Percentiles rank a stretch among this genome's conserved stretches.
phyloP scores from a whole-genome alignment of 805 yeast species.

The Sungouiella thailandica region DNA sequence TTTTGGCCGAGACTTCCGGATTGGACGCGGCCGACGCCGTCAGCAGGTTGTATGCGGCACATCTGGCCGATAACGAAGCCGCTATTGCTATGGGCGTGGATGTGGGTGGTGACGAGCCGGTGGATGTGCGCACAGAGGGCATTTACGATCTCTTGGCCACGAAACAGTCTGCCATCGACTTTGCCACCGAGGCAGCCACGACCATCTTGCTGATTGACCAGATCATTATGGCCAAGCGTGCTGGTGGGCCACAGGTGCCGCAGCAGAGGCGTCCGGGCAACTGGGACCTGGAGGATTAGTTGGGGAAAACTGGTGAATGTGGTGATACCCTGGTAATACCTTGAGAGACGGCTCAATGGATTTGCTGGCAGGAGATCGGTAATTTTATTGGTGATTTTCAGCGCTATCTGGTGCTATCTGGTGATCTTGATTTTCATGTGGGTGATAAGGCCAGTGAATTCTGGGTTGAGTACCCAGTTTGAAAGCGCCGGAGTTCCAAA shows the following conservation, averaged over 20 bases:
- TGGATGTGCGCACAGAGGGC: slow-evolving; percentile 64
- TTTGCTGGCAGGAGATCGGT: too few species aligned
- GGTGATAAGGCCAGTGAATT: too few species aligned
- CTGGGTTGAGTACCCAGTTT: too few species aligned
- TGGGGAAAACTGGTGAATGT: slow-evolving; percentile 5
- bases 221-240: slow-evolving; percentile 97
- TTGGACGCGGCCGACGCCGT: slow-evolving; percentile 85
- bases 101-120: slow-evolving; percentile 60
- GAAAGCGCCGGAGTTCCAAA: too few species aligned
- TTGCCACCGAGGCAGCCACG: slow-evolving; percentile 93
- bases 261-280: slow-evolving; percentile 81
- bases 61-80: slow-evolving; percentile 43
- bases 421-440: too few species aligned
- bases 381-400: too few species aligned
- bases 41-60: slow-evolving; percentile 85
- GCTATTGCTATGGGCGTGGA: slow-evolving; percentile 75
- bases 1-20: slow-evolving; percentile 92
- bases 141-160: slow-evolving; percentile 77
- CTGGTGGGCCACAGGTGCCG: slow-evolving; percentile 96
- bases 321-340: too few species aligned
- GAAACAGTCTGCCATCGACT: slow-evolving; percentile 80
- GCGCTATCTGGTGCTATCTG: too few species aligned
- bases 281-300: slow-evolving; percentile 94
- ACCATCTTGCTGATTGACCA: slow-evolving; percentile 92
- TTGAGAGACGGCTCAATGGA: too few species aligned